Base-by-base conservation (phyloP, 371 early-diverging fungal genomes). In the Fennellomyces sp. region DNA sequence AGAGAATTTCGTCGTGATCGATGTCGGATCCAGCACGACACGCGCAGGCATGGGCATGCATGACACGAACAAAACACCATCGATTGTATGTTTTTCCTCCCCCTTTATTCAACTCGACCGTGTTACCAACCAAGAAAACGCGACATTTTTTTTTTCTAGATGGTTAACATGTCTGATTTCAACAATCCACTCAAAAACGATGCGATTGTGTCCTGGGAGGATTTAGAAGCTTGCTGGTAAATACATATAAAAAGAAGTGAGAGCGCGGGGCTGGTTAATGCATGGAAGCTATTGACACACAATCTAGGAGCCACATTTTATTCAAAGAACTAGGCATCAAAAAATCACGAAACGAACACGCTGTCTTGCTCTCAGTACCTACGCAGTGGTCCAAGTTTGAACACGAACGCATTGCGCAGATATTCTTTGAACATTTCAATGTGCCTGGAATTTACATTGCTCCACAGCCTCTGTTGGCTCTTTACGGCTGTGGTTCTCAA, bases 361-460 rank as follows among this genome's bases (percentile, higher is more conserved):
- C 95, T 12, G 86, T 93, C 0, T 53, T 96, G 53, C 67, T 95
- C 45, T 72, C 88, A 12, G 84, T 94, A 2, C 97, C 97, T 19
- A 76, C 83, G 19, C 66, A 78, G 31, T 96, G 96, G 97, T 81
- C 89, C 13, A 91, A 92, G 57, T 68, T 80, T n/a, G 93, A 96
- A 51, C 78, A 85, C 39, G 94, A 95, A 74, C 82, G 85, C 13
- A 84, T 91, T 30, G 85, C 91, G 13, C 93, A 94, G 72, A 89
- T 96, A 27, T 88, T 92, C 58, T 97, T 97, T 73, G 97, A 96
- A 76, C 82, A 81, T 38, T 87, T 92, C 58, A 96, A 96, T 63
- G 89, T 89, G 7, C 94, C 96, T 13, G 90, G 90, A n/a, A 78
- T 97, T 4, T 86, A 88, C 56, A 78, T 95, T 52, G 82, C 88